Percentiles rank a stretch among this genome's conserved stretches.
These are phyloP conservation scores for Parastagonospora avenae DNA, from an alignment of 2,329 filamentous ascomycete genomes.

Conservation along the genomic window DNA sequence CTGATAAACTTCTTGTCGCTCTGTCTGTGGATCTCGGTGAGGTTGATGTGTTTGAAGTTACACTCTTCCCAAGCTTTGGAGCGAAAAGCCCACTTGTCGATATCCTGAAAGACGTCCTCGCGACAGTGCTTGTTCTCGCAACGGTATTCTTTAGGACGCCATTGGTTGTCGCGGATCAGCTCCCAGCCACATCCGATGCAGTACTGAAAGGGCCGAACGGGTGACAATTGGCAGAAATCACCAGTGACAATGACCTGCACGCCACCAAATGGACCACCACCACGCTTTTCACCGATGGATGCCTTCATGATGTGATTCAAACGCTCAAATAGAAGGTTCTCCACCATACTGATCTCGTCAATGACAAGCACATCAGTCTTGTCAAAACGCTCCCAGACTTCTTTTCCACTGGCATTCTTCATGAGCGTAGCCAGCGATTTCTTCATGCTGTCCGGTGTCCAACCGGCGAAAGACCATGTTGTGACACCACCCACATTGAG, in stretches of 20 bases:
- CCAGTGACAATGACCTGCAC: slow-evolving; percentile 63
- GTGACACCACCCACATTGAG: slow-evolving; percentile 63
- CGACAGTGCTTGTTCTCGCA: slow-evolving; percentile 24
- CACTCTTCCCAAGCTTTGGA: slow-evolving; percentile 61
- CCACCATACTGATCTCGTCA: slow-evolving; percentile 71
- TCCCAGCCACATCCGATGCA: slow-evolving; percentile 58
- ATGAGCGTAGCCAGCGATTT: slow-evolving; percentile 46
- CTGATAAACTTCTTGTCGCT: slow-evolving; percentile 59
- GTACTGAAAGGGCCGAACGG: slow-evolving; percentile 61
- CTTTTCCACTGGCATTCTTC: slow-evolving; percentile 37
- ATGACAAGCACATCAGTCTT: slow-evolving; percentile 63
- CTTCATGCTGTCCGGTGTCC: slow-evolving; percentile 57
- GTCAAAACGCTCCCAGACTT: slow-evolving; percentile 46
- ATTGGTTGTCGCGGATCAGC: slow-evolving; percentile 16
- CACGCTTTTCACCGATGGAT: slow-evolving; percentile 23
- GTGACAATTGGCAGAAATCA: slow-evolving; percentile 58
- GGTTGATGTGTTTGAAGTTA: slow-evolving; percentile 58
- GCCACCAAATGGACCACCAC: slow-evolving; percentile 50
- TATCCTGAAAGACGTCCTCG: slow-evolving; percentile 51
- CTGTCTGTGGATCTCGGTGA: slow-evolving; percentile 64
- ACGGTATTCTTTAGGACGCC: slow-evolving; percentile 11
- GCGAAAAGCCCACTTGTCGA: slow-evolving; percentile 66
- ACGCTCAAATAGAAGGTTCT: slow-evolving; percentile 60
- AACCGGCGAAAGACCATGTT: slow-evolving; percentile 62
- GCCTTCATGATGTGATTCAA: slow-evolving; percentile 54